phyloP scores from a whole-genome alignment of 2,329 filamentous ascomycete species.

The Calonectria pseudoreteaudii region DNA sequence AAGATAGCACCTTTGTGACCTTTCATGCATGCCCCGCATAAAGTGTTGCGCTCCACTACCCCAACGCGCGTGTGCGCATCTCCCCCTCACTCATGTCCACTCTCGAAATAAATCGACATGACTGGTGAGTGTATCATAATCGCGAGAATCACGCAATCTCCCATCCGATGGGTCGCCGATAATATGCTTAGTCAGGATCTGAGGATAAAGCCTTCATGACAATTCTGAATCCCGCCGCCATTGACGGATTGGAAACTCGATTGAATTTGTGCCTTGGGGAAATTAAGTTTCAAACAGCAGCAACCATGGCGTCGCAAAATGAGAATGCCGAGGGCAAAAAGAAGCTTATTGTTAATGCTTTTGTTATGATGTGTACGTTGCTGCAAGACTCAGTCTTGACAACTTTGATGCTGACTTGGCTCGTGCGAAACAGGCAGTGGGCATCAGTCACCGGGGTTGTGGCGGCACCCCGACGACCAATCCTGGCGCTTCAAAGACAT shows the following conservation, averaged over 20 bases:
- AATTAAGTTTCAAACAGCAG: constrained; percentile 9
- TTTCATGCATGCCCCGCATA: background rate
- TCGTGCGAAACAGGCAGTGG: constrained; percentile 48
- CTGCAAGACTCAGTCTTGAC: background rate
- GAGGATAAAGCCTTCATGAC: constrained; percentile 23
- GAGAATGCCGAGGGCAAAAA: constrained; percentile 46
- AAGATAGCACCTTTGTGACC: background rate
- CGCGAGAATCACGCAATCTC: constrained; percentile 39
- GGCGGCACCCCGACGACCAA: constrained; percentile 74
- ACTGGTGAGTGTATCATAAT: constrained; percentile 26
- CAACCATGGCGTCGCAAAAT: constrained; percentile 32
- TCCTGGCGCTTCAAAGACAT: constrained; percentile 71
- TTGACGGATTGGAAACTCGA: background rate
- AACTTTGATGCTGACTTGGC: constrained; percentile 23
- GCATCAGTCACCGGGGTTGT: constrained; percentile 60
- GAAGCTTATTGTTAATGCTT: constrained; percentile 56
- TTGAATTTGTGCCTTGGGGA: background rate
- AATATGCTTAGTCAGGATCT: constrained; percentile 3
- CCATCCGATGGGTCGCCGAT: constrained; percentile 1
- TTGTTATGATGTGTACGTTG: constrained; percentile 54
- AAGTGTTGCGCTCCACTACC: constrained; percentile 20
- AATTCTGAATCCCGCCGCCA: constrained; percentile 3
- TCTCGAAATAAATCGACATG: constrained; percentile 9
- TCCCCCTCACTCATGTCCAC: constrained; percentile 24
- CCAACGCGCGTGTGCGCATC: background rate